phyloP scores from a whole-genome alignment of 202 grass and related monocot species.

The Tripidium arundinaceum region DNA sequence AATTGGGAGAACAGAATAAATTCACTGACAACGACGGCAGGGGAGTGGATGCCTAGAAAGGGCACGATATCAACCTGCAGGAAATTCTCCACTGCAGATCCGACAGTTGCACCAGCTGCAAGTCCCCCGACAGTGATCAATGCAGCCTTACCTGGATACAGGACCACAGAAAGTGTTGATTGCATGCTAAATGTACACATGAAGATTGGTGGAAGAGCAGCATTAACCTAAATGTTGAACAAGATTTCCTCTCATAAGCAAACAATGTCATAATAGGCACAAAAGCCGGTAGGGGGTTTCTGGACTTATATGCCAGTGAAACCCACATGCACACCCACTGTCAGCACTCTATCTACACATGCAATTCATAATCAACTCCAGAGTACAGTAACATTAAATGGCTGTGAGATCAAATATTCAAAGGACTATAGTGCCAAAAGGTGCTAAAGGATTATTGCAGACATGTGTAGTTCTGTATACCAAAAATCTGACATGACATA shows the following conservation, averaged over 20 bases:
- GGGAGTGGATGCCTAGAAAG: conserved; percentile 83
- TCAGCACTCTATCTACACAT: conserved; percentile 10
- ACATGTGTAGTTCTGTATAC: background rate
- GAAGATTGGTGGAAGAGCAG: conserved; percentile 34
- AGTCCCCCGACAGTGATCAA: conserved; percentile 75
- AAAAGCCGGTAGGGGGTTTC: conserved; percentile 32
- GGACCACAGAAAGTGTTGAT: conserved; percentile 30
- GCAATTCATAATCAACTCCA: background rate
- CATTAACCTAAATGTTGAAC: background rate
- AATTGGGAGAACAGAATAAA: conserved; percentile 94
- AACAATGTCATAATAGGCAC: conserved; percentile 26
- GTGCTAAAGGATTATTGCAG: background rate
- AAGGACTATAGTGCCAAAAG: background rate
- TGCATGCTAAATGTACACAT: conserved; percentile 25
- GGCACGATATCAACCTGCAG: conserved; percentile 93
- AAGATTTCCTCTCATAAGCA: conserved; percentile 22
- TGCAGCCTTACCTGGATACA: conserved; percentile 81
- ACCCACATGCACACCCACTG: conserved; percentile 6
- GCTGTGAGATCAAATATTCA: background rate
- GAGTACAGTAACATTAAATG: background rate
- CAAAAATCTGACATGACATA: background rate
- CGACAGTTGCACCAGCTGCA: conserved; percentile 61
- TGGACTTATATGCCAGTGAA: conserved; percentile 9
- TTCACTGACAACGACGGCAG: conserved; percentile 81
- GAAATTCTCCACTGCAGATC: conserved; percentile 78